These are phyloP conservation scores for Naganishia albida DNA, from an alignment of 1,284 basidiomycete species.

Conservation along the genomic window DNA sequence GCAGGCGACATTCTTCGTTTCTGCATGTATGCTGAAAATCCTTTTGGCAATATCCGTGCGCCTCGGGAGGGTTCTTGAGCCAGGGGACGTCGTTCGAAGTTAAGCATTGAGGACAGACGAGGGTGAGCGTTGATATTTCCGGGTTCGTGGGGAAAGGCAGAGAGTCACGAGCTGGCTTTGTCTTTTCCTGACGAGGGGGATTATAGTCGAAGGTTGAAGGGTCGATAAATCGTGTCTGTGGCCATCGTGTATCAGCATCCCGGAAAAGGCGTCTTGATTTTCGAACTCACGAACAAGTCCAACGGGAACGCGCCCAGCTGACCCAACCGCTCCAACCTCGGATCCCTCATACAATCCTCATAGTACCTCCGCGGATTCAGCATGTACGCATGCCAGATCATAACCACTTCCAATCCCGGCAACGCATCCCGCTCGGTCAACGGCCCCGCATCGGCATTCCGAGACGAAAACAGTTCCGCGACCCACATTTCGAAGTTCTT, in stretches of 20 bases:
- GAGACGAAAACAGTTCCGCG: not conserved
- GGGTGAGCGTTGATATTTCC: not conserved
- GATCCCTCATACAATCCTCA: slow-evolving; percentile 32
- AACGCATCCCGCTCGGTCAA: slow-evolving; percentile 23
- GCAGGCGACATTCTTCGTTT: slow-evolving; percentile 16
- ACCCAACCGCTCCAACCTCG: slow-evolving; percentile 28
- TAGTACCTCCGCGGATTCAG: slow-evolving; percentile 40
- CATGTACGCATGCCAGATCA: slow-evolving; percentile 48
- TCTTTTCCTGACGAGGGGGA: slow-evolving; percentile 3
- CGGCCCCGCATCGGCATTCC: not conserved
- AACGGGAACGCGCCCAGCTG: slow-evolving; percentile 36
- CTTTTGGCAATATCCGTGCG: slow-evolving; percentile 30
- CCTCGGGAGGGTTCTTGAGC: slow-evolving; percentile 3
- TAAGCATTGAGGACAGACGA: slow-evolving; percentile 36
- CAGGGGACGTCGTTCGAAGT: slow-evolving; percentile 7
- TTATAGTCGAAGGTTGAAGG: slow-evolving; percentile 25
- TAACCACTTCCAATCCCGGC: slow-evolving; percentile 40
- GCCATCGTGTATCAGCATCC: not conserved
- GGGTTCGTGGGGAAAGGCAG: slow-evolving; percentile 30
- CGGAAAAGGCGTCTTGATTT: not conserved
- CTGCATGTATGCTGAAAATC: slow-evolving; percentile 24
- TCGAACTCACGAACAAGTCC: slow-evolving; percentile 31
- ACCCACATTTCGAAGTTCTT: slow-evolving; percentile 22
- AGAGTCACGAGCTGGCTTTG: not conserved
- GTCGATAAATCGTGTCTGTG: slow-evolving; percentile 29